phyloP scores from a whole-genome alignment of 768 basidiomycete species.

The Mycena haematopus region DNA sequence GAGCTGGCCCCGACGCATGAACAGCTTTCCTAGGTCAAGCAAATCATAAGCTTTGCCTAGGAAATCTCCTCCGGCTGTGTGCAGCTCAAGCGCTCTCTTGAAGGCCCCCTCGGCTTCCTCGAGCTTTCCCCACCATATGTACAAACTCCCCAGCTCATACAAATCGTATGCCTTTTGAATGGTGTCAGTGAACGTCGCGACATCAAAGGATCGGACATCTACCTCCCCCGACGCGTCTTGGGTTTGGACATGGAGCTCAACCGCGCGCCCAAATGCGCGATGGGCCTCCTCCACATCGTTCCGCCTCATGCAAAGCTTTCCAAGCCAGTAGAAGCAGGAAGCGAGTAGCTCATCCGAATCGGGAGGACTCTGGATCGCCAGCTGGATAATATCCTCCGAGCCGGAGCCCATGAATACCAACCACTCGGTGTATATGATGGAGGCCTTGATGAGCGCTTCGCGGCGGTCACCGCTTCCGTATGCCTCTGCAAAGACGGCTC shows the following conservation, averaged over 20 bases:
- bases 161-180: constrained; percentile 21
- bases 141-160: constrained; percentile 28
- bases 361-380: constrained; percentile 23
- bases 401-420: constrained; percentile 28
- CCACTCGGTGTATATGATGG: constrained; percentile 27
- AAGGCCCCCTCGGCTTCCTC: constrained; percentile 23
- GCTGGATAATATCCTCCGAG: constrained; percentile 28
- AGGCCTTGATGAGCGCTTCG: constrained; percentile 21
- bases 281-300: constrained; percentile 26
- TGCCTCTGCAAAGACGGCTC: constrained; percentile 24
- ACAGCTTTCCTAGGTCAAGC: constrained; percentile 28
- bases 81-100: constrained; percentile 23
- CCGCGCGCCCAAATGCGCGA: constrained; percentile 18
- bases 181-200: neutral
- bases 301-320: constrained; percentile 27
- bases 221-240: constrained; percentile 25
- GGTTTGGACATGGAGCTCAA: constrained; percentile 20
- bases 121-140: constrained; percentile 26
- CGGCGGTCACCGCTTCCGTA: constrained; percentile 25
- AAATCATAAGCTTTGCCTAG: constrained; percentile 21
- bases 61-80: constrained; percentile 10
- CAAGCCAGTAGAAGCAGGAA: constrained; percentile 29
- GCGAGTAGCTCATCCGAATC: constrained; percentile 18
- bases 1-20: constrained; percentile 26
- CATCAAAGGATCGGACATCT: neutral